Percentiles rank a stretch among this genome's conserved stretches.
These are phyloP conservation scores for Nymphaea colorata DNA, from an alignment of 164 flowering plant genomes.

Conservation along the genomic window DNA sequence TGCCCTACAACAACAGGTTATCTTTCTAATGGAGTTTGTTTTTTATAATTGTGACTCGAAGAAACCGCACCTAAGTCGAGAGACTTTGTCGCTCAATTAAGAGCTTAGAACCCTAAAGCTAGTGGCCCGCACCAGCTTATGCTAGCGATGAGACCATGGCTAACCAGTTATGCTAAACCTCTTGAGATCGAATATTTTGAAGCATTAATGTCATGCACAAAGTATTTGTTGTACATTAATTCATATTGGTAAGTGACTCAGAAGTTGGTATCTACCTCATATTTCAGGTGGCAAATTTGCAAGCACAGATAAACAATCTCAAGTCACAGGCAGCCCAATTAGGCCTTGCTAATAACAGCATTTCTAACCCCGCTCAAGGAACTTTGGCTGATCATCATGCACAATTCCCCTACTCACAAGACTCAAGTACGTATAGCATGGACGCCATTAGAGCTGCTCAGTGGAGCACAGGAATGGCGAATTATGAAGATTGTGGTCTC, in stretches of 20 bases:
- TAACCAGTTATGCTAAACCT: background rate
- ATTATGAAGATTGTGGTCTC: background rate
- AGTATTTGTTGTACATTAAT: background rate
- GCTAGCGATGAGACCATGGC: background rate
- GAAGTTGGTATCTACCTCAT: background rate
- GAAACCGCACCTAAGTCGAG: background rate
- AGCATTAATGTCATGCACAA: background rate
- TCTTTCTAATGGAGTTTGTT: background rate
- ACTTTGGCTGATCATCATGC: conserved; percentile 16
- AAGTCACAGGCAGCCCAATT: conserved; percentile 56
- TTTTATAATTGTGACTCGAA: background rate
- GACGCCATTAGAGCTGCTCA: conserved; percentile 18
- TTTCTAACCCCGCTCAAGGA: conserved; percentile 24
- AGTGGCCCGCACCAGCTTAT: background rate
- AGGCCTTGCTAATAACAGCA: conserved; percentile 17
- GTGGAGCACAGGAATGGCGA: background rate
- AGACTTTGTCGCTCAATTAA: background rate
- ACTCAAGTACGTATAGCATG: conserved; percentile 29
- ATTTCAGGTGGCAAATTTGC: conserved; percentile 63
- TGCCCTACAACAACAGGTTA: conserved; percentile 80
- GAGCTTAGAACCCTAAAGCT: background rate
- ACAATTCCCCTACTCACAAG: conserved; percentile 26
- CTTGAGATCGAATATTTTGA: background rate
- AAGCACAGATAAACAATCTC: conserved; percentile 64
- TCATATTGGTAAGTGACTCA: background rate